These are phyloP conservation scores for Coprinellus micaceus DNA, from an alignment of 768 basidiomycete genomes.

Conservation along the genomic window DNA sequence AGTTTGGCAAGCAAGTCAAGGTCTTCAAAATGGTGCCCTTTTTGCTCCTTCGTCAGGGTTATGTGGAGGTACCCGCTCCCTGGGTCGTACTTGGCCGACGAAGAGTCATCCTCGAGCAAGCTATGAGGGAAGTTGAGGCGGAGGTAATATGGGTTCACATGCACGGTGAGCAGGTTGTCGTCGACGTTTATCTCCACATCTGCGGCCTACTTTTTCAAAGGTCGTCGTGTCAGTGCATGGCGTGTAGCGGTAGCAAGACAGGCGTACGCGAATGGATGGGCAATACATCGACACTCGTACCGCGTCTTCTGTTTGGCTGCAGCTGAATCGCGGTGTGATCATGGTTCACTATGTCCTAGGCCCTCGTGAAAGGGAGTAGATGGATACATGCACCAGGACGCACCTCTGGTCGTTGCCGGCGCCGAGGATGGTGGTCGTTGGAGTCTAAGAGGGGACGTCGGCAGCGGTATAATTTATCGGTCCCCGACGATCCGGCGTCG, in stretches of 20 bases:
- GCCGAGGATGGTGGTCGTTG: neutral
- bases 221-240: constrained; percentile 10
- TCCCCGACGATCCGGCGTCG: neutral
- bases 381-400: too few species aligned
- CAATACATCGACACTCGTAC: constrained; percentile 63
- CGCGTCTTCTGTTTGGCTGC: constrained; percentile 55
- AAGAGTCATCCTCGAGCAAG: constrained; percentile 63
- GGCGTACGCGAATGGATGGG: constrained; percentile 64
- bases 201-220: constrained; percentile 56
- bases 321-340: constrained; percentile 77
- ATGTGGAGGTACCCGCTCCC: constrained; percentile 74
- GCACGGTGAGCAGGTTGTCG: constrained; percentile 62
- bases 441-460: too few species aligned
- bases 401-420: neutral
- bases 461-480: too few species aligned
- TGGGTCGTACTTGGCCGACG: constrained; percentile 73
- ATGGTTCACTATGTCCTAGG: constrained; percentile 39
- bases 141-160: constrained; percentile 83
- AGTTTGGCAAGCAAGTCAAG: constrained; percentile 77
- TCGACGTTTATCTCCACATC: constrained; percentile 80
- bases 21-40: constrained; percentile 68
- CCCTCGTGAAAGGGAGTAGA: constrained; percentile 2
- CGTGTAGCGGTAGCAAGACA: constrained; percentile 7
- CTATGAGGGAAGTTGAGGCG: constrained; percentile 72
- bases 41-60: constrained; percentile 63